These are phyloP conservation scores for Lecanoromycetidae sp. DNA, from an alignment of 2,329 filamentous ascomycete species.

Conservation along the genomic window DNA sequence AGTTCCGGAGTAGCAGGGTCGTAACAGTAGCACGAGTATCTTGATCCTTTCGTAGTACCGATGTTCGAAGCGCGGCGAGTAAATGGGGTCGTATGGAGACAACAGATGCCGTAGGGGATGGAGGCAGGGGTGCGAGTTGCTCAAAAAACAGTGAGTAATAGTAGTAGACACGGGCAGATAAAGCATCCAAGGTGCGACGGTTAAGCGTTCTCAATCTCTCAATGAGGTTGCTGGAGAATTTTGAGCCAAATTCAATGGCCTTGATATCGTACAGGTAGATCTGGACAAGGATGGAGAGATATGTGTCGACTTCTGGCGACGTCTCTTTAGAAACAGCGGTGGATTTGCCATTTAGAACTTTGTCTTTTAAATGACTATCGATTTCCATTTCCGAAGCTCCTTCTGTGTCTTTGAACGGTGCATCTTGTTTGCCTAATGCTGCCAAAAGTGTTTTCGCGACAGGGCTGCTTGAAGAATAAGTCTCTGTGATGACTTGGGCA, in stretches of 20 bases:
- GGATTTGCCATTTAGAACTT: slow-evolving; percentile 43
- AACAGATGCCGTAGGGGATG: slow-evolving; percentile 76
- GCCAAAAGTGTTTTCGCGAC: slow-evolving; percentile 58
- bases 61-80: slow-evolving; percentile 77
- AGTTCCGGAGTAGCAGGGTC: slow-evolving; percentile 87
- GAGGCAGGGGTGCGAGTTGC: slow-evolving; percentile 73
- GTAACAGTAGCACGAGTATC: slow-evolving; percentile 97
- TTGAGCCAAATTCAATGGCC: slow-evolving; percentile 63
- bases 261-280: slow-evolving; percentile 82
- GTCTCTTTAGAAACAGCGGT: slow-evolving; percentile 54
- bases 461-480: slow-evolving; percentile 56
- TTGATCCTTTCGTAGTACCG: slow-evolving; percentile 91
- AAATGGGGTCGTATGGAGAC: slow-evolving; percentile 77
- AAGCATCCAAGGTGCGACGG: slow-evolving; percentile 82
- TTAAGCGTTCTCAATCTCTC: slow-evolving; percentile 81
- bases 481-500: slow-evolving; percentile 67
- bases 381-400: slow-evolving; percentile 57
- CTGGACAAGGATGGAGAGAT: slow-evolving; percentile 74
- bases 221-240: slow-evolving; percentile 73
- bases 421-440: slow-evolving; percentile 55
- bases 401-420: slow-evolving; percentile 47
- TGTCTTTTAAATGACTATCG: slow-evolving; percentile 49
- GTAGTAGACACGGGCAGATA: slow-evolving; percentile 93
- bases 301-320: slow-evolving; percentile 78
- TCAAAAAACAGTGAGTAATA: slow-evolving; percentile 96